Base-by-base conservation (phyloP, 345 rosid genomes). In the Carallia brachiata region DNA sequence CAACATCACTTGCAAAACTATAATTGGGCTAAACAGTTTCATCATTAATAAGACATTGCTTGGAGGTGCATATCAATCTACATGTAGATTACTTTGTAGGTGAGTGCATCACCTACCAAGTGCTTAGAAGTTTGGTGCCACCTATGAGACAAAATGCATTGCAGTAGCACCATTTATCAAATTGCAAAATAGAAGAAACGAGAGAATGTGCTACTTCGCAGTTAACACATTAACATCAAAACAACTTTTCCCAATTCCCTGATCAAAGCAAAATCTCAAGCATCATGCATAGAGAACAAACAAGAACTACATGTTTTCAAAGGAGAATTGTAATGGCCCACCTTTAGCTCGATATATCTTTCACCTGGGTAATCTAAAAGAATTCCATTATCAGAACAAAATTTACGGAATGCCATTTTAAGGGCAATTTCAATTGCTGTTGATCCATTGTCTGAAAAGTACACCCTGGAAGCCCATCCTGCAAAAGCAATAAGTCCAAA, bases 401-500 rank as follows among this genome's bases (percentile, higher is more conserved):
- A 95, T 79, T 83, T 89, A 64, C 97, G 92, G 77, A 92, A 95
- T 67, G 97, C 97, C 99, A 95, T 95, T 87, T 95, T 92, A 73
- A 95, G 83, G 71, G 97, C 91, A 77, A 95, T 89, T 85, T 95
- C 99, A 60, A 89, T 89, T 64, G 97, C 93, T 36, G 97, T 90
- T 62, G 97, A 90, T 78, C 99, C 97, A 80, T 92, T 92, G 75
- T 95, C 97, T 13, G 99, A 95, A 68, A 90, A 95, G 80, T 75
- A 95, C 53, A 76, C 76, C 70, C 97, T 88, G 66, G 98, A 88
- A 68, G 99, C 99, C 99, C 99, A 92, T 69, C 96, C 98, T 95
- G 81, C 70, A 77, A 52, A 54, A 66, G 65, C 70, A 80, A 6
- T 9, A 2, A 8, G 19, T 58, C 10, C 12, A 69, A 63, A 55